Evolutionary conservation across 345 rosid species (phyloP), one percentile per base, ranked within the genome.

Genomic region (Brassica juncea): DNA sequence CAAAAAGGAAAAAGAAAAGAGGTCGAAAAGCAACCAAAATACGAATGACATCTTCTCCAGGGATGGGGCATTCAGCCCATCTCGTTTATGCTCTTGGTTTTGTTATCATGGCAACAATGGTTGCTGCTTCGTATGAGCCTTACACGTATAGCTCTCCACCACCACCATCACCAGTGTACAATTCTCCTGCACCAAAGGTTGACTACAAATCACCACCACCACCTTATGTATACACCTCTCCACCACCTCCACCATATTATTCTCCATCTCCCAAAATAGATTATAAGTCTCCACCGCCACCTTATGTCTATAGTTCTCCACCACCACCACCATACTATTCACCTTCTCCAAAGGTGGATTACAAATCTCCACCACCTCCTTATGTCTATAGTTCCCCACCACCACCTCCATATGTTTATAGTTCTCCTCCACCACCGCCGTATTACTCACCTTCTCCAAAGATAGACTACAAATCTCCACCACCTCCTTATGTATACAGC

Each of bases 1-100:
- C 14, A 21, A 73, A 47, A 31, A 74, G 31, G 34, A 49, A 49
- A 8, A 34, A 74, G 25, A 47, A 31, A 74, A 16, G 23, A 19
- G 60, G 62, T 73, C 69, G 59, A 62, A 8, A 63, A 74, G 66
- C 27, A 55, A 66, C 3, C 71, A 37, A 25, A 55, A 55, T 27
- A 75, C 39, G 31, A 23, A 75, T 75, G 78, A 67, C 60, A 66
- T 75, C 55, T 75, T 75, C 78, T 66, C 58, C 19, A 5, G 72
- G 78, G 78, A 75, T 75, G 72, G 78, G 78, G 78, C 78, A 55
- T 67, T 67, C 72, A 9, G 37, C 78, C 66, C 66, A 34, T 75
- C 78, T 75, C 66, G 66, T 75, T 55, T 75, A 66, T 37, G 72
- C 72, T 35, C 58, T 75, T 75, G 72, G 78, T 55, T 66, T 75